Conservation (phyloP, 2,329 filamentous ascomycete genomes). For the Venturia carpophila region DNA sequence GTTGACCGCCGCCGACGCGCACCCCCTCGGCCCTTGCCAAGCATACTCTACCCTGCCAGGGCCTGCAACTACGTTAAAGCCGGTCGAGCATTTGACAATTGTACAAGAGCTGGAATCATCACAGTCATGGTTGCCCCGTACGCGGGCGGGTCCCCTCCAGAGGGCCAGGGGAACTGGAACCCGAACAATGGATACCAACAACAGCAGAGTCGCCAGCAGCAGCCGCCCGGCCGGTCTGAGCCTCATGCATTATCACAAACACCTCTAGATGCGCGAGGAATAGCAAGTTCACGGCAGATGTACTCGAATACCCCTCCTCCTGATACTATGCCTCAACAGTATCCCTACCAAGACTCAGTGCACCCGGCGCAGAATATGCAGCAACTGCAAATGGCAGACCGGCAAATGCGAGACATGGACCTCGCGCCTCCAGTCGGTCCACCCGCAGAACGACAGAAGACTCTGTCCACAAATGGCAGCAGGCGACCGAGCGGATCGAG, state of each 20-base stretch:
- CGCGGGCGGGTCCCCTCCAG: conserved; percentile 16
- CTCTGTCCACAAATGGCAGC: conserved; percentile 22
- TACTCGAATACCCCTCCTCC: conserved; percentile 5
- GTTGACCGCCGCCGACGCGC: conserved; percentile 3
- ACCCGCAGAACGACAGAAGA: conserved; percentile 3
- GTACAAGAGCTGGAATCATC: neutral
- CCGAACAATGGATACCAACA: conserved; percentile 11
- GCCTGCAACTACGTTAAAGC: neutral
- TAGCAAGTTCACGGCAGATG: neutral
- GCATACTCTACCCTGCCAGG: neutral
- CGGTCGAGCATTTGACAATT: neutral
- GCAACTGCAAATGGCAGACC: neutral
- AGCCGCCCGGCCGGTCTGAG: conserved; percentile 5
- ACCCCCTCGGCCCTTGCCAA: conserved; percentile 9
- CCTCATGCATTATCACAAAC: conserved; percentile 1
- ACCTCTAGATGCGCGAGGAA: neutral
- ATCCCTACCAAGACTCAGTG: conserved; percentile 12
- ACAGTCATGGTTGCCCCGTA: conserved; percentile 18
- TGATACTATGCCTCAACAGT: conserved; percentile 5
- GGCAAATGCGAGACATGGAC: conserved; percentile 3
- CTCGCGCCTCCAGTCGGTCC: neutral
- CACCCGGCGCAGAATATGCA: conserved; percentile 1
- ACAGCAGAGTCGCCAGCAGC: neutral
- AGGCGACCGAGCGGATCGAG: conserved; percentile 32
- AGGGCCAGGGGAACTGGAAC: conserved; percentile 16